phyloP scores from a whole-genome alignment of 2,329 filamentous ascomycete genomes.

The Diaporthe sp. region DNA sequence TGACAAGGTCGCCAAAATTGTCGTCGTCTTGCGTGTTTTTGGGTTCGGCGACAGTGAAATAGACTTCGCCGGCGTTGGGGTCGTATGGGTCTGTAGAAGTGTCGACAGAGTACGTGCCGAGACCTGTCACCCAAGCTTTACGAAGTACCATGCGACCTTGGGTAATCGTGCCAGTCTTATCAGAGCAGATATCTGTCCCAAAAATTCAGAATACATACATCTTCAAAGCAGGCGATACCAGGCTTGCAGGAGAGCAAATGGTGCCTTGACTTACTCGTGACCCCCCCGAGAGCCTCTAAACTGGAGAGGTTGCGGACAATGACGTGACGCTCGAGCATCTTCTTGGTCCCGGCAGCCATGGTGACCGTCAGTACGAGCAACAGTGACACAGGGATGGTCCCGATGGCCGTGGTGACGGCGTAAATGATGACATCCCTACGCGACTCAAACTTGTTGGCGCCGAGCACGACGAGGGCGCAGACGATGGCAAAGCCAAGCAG shows the following conservation, averaged over 20 bases:
- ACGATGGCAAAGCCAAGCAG: conserved; percentile 62
- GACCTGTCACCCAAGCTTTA: conserved; percentile 67
- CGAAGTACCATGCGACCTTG: conserved; percentile 72
- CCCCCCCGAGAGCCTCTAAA: conserved; percentile 64
- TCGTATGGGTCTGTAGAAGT: conserved; percentile 67
- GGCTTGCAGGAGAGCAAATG: background rate
- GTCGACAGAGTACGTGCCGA: conserved; percentile 68
- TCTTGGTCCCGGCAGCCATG: conserved; percentile 68
- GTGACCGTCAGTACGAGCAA: conserved; percentile 76
- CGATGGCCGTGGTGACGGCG: conserved; percentile 67
- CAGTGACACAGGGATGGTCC: conserved; percentile 71
- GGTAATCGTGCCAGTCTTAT: conserved; percentile 74
- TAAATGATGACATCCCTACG: conserved; percentile 70
- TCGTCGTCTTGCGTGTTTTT: background rate
- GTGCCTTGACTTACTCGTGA: conserved; percentile 46
- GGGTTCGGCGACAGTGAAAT: background rate
- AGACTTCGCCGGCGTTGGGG: conserved; percentile 59
- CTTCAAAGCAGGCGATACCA: too few relatives aligned
- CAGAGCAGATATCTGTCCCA: conserved; percentile 61
- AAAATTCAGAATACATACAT: too few relatives aligned
- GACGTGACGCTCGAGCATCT: conserved; percentile 57
- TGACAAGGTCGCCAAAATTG: too few relatives aligned
- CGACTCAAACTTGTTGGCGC: conserved; percentile 63
- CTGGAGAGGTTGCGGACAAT: conserved; percentile 67
- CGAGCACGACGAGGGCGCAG: conserved; percentile 73